Percentiles rank a stretch among this genome's conserved stretches.
Conservation (phyloP, 1,284 basidiomycete species). For the Amylostereum areolatum region DNA sequence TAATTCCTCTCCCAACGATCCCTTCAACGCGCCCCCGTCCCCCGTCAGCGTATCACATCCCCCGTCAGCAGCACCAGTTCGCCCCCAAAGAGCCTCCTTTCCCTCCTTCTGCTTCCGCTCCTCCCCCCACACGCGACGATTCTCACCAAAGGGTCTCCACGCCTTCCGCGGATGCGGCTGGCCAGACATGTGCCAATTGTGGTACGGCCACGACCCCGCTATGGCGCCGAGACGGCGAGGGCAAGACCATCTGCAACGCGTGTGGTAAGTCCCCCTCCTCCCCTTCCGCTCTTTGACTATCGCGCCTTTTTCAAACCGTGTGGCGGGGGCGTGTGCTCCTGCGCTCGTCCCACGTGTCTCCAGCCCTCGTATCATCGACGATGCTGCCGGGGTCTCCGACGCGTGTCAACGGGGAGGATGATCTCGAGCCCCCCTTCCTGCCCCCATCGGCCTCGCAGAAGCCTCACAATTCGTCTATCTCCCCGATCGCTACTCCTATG, state of each 20-base stretch:
- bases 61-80: slow-evolving; percentile 6
- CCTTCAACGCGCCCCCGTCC: slow-evolving; percentile 17
- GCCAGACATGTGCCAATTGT: slow-evolving; percentile 57
- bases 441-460: slow-evolving; percentile 7
- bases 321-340: slow-evolving; percentile 15
- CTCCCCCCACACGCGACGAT: slow-evolving; percentile 10
- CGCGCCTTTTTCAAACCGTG: slow-evolving; percentile 25
- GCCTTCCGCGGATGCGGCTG: slow-evolving; percentile 16
- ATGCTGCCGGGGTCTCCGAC: slow-evolving; percentile 16
- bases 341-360: slow-evolving; percentile 26
- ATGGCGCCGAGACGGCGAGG: slow-evolving; percentile 77
- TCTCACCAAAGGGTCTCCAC: slow-evolving; percentile 7
- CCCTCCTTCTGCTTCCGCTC: slow-evolving; percentile 5
- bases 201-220: slow-evolving; percentile 71
- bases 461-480: slow-evolving; percentile 9
- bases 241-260: slow-evolving; percentile 79
- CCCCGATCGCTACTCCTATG: slow-evolving; percentile 11
- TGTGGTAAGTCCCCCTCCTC: slow-evolving; percentile 62
- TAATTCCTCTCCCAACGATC: slow-evolving; percentile 19
- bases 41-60: slow-evolving; percentile 11
- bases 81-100: slow-evolving; percentile 6
- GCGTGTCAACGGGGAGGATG: slow-evolving; percentile 13
- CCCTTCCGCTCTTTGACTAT: slow-evolving; percentile 17
- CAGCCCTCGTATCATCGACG: slow-evolving; percentile 22
- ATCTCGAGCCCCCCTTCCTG: slow-evolving; percentile 13